These are phyloP conservation scores for Sclerotinia trifoliorum DNA, from an alignment of 2,329 filamentous ascomycete genomes.

Conservation along the genomic window DNA sequence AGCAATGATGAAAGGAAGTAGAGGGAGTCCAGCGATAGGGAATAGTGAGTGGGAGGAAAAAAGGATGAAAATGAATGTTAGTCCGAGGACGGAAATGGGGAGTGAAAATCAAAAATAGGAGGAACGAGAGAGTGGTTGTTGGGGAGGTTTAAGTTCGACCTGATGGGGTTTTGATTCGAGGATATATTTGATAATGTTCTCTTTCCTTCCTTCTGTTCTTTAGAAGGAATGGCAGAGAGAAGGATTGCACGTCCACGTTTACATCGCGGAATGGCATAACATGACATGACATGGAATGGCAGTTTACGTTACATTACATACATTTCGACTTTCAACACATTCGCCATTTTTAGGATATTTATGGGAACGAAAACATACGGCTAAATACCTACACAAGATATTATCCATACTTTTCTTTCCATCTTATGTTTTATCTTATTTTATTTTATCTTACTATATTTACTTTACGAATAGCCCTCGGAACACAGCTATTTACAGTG, in stretches of 20 bases:
- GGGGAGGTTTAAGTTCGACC: not conserved
- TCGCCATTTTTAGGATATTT: too few species aligned
- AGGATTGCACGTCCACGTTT: not conserved
- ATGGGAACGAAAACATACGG: too few species aligned
- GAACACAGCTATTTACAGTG: too few species aligned
- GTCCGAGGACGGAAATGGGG: not conserved
- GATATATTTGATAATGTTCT: not conserved
- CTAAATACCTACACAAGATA: too few species aligned
- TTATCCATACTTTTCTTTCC: too few species aligned
- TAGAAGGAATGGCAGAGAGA: not conserved
- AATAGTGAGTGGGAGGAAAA: not conserved
- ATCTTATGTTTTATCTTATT: too few species aligned
- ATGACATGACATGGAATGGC: too few species aligned
- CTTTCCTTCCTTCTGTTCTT: not conserved
- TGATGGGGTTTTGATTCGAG: not conserved
- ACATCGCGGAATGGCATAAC: not conserved
- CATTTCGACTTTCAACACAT: too few species aligned
- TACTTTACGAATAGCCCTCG: too few species aligned
- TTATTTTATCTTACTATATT: too few species aligned
- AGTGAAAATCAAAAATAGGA: not conserved
- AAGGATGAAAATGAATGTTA: not conserved
- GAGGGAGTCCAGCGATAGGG: not conserved
- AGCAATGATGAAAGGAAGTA: not conserved
- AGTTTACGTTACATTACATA: too few species aligned
- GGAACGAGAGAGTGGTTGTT: conserved; percentile 9